Evolutionary conservation across 768 basidiomycete genomes (phyloP).

Genomic region (Hebeloma cylindrosporum): DNA sequence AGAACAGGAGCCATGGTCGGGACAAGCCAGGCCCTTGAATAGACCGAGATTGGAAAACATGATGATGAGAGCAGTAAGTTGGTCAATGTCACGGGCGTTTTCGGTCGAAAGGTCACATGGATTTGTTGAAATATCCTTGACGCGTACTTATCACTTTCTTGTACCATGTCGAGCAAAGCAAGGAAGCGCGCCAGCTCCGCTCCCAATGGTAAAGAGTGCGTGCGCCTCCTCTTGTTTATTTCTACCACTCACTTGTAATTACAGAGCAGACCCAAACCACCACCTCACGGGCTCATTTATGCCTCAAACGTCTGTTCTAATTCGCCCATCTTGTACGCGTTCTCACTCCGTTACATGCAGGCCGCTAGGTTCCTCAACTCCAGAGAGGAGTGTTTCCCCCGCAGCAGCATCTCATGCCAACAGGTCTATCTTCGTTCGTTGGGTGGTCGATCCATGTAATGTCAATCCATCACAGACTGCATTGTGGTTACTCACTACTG

Average conservation of each 20-base stretch:
- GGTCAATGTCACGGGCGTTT: slow-evolving; percentile 1
- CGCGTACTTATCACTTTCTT: background rate
- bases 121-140: slow-evolving; percentile 1
- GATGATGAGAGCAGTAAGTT: slow-evolving; percentile 2
- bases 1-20: slow-evolving; percentile 47
- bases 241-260: slow-evolving; percentile 1
- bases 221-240: background rate
- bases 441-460: slow-evolving; percentile 76
- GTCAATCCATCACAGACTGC: slow-evolving; percentile 19
- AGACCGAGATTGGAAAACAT: slow-evolving; percentile 69
- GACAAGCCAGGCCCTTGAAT: slow-evolving; percentile 62
- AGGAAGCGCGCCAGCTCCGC: slow-evolving; percentile 11
- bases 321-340: background rate
- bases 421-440: slow-evolving; percentile 51
- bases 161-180: slow-evolving; percentile 12
- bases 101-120: slow-evolving; percentile 8
- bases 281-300: slow-evolving; percentile 64
- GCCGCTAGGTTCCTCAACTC: slow-evolving; percentile 35
- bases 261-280: slow-evolving; percentile 54
- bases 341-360: slow-evolving; percentile 22
- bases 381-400: slow-evolving; percentile 36
- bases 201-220: slow-evolving; percentile 14
- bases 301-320: slow-evolving; percentile 55
- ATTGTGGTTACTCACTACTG: background rate
- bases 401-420: slow-evolving; percentile 14